Evolutionary conservation across 371 early-diverging fungal species (phyloP).

Genomic region (Syncephalis plumigaleata): DNA sequence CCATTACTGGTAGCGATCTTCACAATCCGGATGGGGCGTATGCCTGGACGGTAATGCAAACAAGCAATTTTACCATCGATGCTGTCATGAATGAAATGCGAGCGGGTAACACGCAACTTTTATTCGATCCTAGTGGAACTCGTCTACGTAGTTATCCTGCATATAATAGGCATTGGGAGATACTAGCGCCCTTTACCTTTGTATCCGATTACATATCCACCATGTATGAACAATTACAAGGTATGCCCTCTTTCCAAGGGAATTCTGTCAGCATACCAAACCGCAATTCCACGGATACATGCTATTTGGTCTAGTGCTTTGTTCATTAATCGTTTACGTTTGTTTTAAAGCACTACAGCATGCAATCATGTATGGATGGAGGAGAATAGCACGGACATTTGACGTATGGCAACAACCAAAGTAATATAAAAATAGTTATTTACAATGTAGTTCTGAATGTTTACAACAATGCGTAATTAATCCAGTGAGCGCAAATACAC

Average conservation of each 20-base stretch:
- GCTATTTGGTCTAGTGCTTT: background rate
- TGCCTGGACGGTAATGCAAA: constrained; percentile 43
- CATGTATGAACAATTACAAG: constrained; percentile 32
- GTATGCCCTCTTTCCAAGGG: constrained; percentile 59
- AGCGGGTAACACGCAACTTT: constrained; percentile 36
- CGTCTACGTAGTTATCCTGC: constrained; percentile 26
- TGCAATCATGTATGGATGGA: background rate
- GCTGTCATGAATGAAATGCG: constrained; percentile 39
- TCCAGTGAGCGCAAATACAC: background rate
- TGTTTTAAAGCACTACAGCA: background rate
- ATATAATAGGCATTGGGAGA: constrained; percentile 15
- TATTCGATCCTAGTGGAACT: constrained; percentile 53
- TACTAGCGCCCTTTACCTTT: constrained; percentile 24
- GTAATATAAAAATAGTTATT: background rate
- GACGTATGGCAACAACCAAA: background rate
- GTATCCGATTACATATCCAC: constrained; percentile 37
- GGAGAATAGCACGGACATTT: no score
- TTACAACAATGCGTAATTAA: background rate
- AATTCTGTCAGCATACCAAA: constrained; percentile 28
- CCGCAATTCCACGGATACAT: background rate
- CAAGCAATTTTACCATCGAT: constrained; percentile 18
- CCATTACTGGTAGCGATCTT: constrained; percentile 49
- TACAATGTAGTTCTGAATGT: background rate
- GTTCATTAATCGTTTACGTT: background rate
- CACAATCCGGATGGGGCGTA: constrained; percentile 42